phyloP scores from a whole-genome alignment of 768 basidiomycete species.

The Multifurca ochricompacta region DNA sequence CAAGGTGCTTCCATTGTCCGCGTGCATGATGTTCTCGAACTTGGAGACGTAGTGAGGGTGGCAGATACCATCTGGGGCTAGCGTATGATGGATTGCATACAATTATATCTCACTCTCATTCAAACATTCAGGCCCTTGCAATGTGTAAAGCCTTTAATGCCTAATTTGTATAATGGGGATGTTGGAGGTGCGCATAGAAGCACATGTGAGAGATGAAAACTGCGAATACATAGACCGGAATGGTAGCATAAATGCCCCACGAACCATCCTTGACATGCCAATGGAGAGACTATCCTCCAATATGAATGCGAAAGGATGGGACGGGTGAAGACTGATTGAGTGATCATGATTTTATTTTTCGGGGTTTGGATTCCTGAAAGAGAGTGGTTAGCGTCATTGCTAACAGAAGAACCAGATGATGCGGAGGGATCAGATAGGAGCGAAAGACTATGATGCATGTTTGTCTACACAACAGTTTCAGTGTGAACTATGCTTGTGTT shows the following conservation, averaged over 20 bases:
- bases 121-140: not conserved
- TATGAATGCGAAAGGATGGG: not conserved
- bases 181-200: conserved; percentile 4
- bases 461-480: conserved; percentile 82
- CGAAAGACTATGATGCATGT: conserved; percentile 92
- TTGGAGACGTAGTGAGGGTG: conserved; percentile 66
- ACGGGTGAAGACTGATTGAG: not conserved
- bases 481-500: conserved; percentile 92
- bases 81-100: not conserved
- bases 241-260: not conserved
- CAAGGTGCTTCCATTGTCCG: conserved; percentile 67
- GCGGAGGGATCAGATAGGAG: conserved; percentile 84
- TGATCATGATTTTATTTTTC: conserved; percentile 28
- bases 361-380: conserved; percentile 32
- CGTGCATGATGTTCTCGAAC: conserved; percentile 72
- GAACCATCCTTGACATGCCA: conserved; percentile 1
- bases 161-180: conserved; percentile 14
- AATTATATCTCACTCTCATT: not conserved
- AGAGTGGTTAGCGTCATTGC: conserved; percentile 7
- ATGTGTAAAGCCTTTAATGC: not conserved
- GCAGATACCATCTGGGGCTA: conserved; percentile 36
- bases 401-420: conserved; percentile 2
- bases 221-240: conserved; percentile 12
- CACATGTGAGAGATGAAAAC: conserved; percentile 5
- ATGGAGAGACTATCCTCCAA: not conserved